phyloP scores from a whole-genome alignment of 495 filamentous ascomycete genomes.

The Aspergillus diversus region DNA sequence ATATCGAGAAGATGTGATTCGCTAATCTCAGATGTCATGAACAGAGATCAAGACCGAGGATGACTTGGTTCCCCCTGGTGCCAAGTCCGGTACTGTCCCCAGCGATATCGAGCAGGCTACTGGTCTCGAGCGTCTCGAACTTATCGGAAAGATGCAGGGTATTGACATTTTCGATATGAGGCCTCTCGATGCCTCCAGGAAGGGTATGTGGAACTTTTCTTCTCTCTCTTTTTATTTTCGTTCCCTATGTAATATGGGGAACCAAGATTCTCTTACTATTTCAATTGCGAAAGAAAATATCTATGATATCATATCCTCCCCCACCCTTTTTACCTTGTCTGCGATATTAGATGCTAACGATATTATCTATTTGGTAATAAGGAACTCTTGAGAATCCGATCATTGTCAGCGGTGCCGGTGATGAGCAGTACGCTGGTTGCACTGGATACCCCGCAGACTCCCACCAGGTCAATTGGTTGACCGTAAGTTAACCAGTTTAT shows the following conservation, averaged over 20 bases:
- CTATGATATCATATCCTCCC: too few relatives aligned
- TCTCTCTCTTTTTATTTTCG: background rate
- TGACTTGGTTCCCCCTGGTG: conserved; percentile 85
- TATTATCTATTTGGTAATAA: conserved; percentile 31
- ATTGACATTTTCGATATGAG: conserved; percentile 98
- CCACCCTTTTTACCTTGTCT: background rate
- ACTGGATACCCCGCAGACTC: conserved; percentile 92
- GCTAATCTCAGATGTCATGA: conserved; percentile 18
- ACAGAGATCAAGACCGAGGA: conserved; percentile 80
- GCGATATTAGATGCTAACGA: background rate
- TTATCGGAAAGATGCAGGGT: conserved; percentile 98
- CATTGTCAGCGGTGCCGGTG: conserved; percentile 82
- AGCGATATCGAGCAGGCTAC: conserved; percentile 94
- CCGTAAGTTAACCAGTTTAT: conserved; percentile 58
- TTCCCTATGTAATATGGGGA: too few relatives aligned
- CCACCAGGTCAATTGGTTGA: conserved; percentile 87
- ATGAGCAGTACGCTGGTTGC: conserved; percentile 97
- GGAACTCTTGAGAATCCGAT: conserved; percentile 92
- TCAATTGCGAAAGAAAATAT: too few relatives aligned
- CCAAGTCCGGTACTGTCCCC: conserved; percentile 78
- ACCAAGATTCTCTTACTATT: too few relatives aligned
- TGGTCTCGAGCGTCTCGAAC: conserved; percentile 96
- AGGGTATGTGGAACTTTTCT: conserved; percentile 56
- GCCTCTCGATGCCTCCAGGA: conserved; percentile 87
- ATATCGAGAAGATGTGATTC: background rate